These are phyloP conservation scores for Iris pallida DNA, from an alignment of 116 monocot species.

Conservation along the genomic window DNA sequence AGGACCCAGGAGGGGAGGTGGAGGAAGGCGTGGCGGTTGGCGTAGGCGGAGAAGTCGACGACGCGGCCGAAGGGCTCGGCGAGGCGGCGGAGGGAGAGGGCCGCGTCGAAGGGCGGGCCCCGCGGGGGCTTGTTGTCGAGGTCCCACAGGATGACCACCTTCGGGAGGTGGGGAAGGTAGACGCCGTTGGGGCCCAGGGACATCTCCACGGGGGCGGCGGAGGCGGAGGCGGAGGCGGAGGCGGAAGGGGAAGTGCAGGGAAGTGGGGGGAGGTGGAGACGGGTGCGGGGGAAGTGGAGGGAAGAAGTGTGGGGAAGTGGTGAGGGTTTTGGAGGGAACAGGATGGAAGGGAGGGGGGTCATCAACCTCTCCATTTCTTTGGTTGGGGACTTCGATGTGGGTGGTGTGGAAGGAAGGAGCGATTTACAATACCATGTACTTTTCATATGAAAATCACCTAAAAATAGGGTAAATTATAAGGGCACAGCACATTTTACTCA, in stretches of 20 bases:
- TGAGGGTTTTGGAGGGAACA: neutral
- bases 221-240: slow-evolving; percentile 6
- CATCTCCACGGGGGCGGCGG: slow-evolving; percentile 56
- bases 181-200: slow-evolving; percentile 53
- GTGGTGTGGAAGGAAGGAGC: no score
- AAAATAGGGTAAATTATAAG: no score
- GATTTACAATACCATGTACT: no score
- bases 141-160: slow-evolving; percentile 90
- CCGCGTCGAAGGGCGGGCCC: slow-evolving; percentile 76
- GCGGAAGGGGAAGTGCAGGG: neutral
- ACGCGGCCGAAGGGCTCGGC: slow-evolving; percentile 72
- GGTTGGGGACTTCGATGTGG: no score
- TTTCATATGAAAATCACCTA: no score
- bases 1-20: slow-evolving; percentile 81
- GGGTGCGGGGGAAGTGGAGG: neutral
- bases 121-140: slow-evolving; percentile 98
- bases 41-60: slow-evolving; percentile 68
- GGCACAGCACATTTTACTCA: no score
- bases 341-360: neutral
- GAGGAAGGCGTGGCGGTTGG: slow-evolving; percentile 92
- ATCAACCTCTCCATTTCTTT: neutral
- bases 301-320: neutral
- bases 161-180: slow-evolving; percentile 42
- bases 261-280: neutral
- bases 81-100: slow-evolving; percentile 51